phyloP scores from a whole-genome alignment of 2,329 filamentous ascomycete genomes.

The Colletotrichum abscissum region DNA sequence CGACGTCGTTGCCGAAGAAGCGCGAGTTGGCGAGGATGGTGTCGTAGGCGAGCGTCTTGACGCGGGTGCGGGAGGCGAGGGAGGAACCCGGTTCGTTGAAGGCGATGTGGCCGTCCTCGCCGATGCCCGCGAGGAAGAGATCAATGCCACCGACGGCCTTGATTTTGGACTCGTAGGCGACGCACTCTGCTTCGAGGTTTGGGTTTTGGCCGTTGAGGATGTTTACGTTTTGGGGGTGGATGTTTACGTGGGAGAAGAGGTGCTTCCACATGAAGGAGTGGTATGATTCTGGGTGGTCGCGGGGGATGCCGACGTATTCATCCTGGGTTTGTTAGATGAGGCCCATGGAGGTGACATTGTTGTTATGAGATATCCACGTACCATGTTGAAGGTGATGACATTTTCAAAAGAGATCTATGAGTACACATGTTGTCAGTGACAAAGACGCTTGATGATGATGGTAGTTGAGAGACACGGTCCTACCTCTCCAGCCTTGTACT shows the following conservation, averaged over 20 bases:
- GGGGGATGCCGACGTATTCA: constrained; percentile 86
- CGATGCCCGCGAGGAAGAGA: constrained; percentile 86
- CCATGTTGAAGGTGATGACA: constrained; percentile 95
- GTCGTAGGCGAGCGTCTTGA: constrained; percentile 89
- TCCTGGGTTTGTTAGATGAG: constrained; percentile 61
- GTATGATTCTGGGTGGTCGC: constrained; percentile 87
- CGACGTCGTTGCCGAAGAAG: constrained; percentile 82
- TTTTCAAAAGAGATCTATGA: constrained; percentile 82
- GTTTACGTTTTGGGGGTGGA: constrained; percentile 84
- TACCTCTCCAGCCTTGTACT: constrained; percentile 74
- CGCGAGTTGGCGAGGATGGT: constrained; percentile 87
- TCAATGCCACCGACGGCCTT: constrained; percentile 81
- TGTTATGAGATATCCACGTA: constrained; percentile 48
- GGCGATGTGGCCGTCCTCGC: constrained; percentile 87
- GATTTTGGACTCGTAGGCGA: constrained; percentile 84
- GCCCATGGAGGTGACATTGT: background rate
- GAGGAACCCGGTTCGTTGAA: constrained; percentile 92
- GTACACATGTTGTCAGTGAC: constrained; percentile 34
- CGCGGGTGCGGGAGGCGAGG: constrained; percentile 79
- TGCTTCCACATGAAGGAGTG: constrained; percentile 95
- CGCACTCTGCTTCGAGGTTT: constrained; percentile 81
- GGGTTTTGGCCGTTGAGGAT: constrained; percentile 85
- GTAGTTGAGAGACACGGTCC: constrained; percentile 27
- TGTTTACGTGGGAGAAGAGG: constrained; percentile 88
- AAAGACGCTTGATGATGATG: background rate